Conservation (phyloP, 495 filamentous ascomycete genomes). For the Penicillium cinerascens region DNA sequence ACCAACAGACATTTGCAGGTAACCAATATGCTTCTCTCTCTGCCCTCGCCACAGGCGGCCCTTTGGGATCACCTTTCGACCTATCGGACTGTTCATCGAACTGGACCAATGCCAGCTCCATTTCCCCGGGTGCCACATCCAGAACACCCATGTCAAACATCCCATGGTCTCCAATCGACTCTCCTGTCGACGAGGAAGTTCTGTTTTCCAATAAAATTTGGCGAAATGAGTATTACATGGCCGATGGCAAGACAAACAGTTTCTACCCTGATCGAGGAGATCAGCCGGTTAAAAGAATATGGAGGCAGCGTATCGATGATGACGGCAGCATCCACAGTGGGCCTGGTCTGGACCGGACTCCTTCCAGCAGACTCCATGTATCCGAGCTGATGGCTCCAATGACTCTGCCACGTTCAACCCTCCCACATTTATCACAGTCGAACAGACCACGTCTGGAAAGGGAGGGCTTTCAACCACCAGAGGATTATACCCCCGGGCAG, state of each 20-base stretch:
- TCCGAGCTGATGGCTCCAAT: constrained; percentile 21
- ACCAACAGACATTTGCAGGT: neutral
- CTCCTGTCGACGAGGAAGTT: constrained; percentile 26
- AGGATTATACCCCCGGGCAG: neutral
- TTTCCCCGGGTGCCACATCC: constrained; percentile 17
- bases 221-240: constrained; percentile 32
- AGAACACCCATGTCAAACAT: constrained; percentile 13
- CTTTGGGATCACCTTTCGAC: neutral
- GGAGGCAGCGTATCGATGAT: constrained; percentile 1
- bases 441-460: constrained; percentile 4
- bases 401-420: neutral
- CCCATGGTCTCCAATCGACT: constrained; percentile 25
- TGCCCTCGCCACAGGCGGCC: neutral
- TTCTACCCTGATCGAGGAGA: constrained; percentile 25
- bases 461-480: constrained; percentile 1
- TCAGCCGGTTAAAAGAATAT: constrained; percentile 20
- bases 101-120: neutral
- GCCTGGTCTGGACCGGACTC: constrained; percentile 19
- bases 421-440: neutral
- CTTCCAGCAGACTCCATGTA: constrained; percentile 14
- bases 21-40: neutral
- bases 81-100: constrained; percentile 2
- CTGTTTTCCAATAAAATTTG: constrained; percentile 14
- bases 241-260: constrained; percentile 30
- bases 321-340: constrained; percentile 23